Percentiles rank a stretch among this genome's conserved stretches.
Evolutionary conservation across 306 rosid genomes (phyloP).

Genomic region (Senna siamea): DNA sequence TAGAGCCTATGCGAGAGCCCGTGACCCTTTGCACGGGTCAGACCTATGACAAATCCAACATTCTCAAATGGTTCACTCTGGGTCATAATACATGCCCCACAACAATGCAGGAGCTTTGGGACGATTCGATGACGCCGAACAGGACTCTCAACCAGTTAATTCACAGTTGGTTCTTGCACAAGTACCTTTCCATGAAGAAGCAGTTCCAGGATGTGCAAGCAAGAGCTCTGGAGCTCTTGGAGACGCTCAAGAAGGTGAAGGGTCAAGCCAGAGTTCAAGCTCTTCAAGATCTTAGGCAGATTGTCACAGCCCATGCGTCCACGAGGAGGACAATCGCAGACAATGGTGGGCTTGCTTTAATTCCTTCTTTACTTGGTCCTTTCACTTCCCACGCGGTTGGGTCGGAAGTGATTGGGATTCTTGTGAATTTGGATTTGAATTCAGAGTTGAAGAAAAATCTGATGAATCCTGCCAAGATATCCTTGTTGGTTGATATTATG

Average conservation of each 20-base stretch:
- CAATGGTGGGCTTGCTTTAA: slow-evolving; percentile 51
- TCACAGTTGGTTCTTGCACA: slow-evolving; percentile 68
- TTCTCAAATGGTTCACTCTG: slow-evolving; percentile 73
- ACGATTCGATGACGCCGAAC: slow-evolving; percentile 66
- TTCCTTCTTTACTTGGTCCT: slow-evolving; percentile 68
- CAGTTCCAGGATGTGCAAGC: slow-evolving; percentile 73
- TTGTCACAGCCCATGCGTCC: slow-evolving; percentile 50
- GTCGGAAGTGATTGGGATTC: slow-evolving; percentile 74
- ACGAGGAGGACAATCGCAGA: slow-evolving; percentile 50
- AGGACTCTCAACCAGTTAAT: slow-evolving; percentile 67
- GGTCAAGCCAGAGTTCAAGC: slow-evolving; percentile 79
- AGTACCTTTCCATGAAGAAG: slow-evolving; percentile 62
- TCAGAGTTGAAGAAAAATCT: slow-evolving; percentile 54
- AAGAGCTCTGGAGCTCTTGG: slow-evolving; percentile 57
- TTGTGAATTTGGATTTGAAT: slow-evolving; percentile 58
- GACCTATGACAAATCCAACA: slow-evolving; percentile 78
- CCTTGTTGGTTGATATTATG: slow-evolving; percentile 72
- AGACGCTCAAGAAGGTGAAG: slow-evolving; percentile 61
- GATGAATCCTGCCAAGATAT: slow-evolving; percentile 68
- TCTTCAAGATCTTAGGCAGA: slow-evolving; percentile 57
- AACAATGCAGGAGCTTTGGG: slow-evolving; percentile 91
- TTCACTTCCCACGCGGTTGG: slow-evolving; percentile 87
- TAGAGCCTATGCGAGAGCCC: slow-evolving; percentile 81
- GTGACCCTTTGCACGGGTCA: slow-evolving; percentile 94
- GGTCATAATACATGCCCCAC: slow-evolving; percentile 86